Evolutionary conservation across 768 basidiomycete species (phyloP).

Genomic region (Leccinellum albellum): DNA sequence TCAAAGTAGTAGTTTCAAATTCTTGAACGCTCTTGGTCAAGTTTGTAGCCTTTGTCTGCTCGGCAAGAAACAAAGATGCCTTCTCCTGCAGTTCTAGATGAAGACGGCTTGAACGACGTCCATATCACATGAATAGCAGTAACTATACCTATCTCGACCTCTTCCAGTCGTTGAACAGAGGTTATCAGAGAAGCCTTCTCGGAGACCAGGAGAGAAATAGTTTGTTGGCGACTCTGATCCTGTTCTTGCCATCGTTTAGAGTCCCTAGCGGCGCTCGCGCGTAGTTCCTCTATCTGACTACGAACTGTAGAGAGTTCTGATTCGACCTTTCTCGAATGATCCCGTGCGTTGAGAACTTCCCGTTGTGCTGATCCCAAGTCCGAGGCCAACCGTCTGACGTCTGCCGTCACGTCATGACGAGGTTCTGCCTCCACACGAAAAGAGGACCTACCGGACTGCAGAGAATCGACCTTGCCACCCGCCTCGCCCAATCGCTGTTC

Average conservation of each 20-base stretch:
- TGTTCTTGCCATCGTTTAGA: constrained; percentile 26
- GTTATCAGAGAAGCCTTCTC: constrained; percentile 61
- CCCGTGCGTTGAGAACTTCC: constrained; percentile 6
- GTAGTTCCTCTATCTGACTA: constrained; percentile 17
- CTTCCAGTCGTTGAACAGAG: constrained; percentile 57
- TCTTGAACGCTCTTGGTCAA: constrained; percentile 42
- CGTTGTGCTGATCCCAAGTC: constrained; percentile 18
- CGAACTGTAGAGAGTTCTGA: constrained; percentile 19
- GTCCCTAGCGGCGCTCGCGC: constrained; percentile 8
- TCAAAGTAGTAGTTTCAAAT: constrained; percentile 39
- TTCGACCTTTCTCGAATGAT: constrained; percentile 16
- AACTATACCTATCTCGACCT: constrained; percentile 57
- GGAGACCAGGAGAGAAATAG: constrained; percentile 71
- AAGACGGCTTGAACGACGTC: background rate
- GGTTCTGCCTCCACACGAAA: constrained; percentile 23
- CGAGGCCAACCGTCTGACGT: constrained; percentile 14
- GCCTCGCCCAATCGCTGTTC: constrained; percentile 11
- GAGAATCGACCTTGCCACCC: constrained; percentile 5
- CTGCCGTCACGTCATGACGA: constrained; percentile 23
- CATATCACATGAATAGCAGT: background rate
- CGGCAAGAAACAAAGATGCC: constrained; percentile 39
- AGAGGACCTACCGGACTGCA: constrained; percentile 21
- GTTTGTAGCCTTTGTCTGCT: constrained; percentile 37
- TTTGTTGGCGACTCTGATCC: constrained; percentile 61
- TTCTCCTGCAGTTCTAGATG: constrained; percentile 42